phyloP scores from a whole-genome alignment of 495 filamentous ascomycete genomes.

The Penicillium daleae region DNA sequence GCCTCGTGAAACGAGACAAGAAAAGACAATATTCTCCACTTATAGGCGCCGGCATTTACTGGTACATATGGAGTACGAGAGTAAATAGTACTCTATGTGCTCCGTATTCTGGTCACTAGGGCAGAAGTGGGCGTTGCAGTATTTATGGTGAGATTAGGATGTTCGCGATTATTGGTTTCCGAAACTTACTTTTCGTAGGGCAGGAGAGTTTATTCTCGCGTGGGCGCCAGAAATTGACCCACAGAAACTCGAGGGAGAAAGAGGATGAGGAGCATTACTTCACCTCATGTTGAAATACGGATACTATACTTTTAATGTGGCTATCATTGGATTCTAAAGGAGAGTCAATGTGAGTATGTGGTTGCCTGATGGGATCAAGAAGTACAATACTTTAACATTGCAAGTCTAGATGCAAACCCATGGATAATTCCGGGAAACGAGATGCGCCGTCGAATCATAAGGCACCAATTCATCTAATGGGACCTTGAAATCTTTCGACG shows the following conservation, averaged over 20 bases:
- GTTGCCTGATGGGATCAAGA: not conserved
- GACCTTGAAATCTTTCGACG: not conserved
- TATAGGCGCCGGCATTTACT: constrained; percentile 2
- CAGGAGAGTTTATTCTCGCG: not conserved
- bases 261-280: not conserved
- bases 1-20: not conserved
- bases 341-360: not conserved
- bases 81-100: not conserved
- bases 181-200: constrained; percentile 1
- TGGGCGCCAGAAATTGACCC: not conserved
- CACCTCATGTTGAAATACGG: not conserved
- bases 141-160: constrained; percentile 5
- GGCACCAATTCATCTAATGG: not conserved
- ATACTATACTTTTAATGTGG: not conserved
- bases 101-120: not conserved
- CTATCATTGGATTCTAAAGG: too few relatives aligned
- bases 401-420: too few relatives aligned
- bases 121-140: not conserved
- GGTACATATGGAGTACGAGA: not conserved
- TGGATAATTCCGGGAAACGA: not conserved
- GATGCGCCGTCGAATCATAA: not conserved
- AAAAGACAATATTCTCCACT: constrained; percentile 8
- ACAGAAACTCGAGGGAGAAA: not conserved
- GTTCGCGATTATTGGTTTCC: constrained; percentile 3
- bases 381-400: too few relatives aligned